phyloP scores from a whole-genome alignment of 2,329 filamentous ascomycete species.

The Aspergillus aculeatinus region DNA sequence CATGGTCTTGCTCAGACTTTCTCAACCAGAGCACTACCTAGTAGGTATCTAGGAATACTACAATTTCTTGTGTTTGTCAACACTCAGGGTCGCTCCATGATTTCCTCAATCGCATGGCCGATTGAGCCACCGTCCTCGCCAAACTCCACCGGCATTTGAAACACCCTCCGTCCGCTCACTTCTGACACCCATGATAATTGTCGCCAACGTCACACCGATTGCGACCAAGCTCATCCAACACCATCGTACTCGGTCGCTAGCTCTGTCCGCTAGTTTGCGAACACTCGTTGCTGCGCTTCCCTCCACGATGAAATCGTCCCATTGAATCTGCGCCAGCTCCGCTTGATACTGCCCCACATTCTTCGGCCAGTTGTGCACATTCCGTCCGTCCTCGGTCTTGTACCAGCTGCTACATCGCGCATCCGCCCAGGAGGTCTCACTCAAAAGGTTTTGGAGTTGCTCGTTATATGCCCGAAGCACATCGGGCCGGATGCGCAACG shows the following conservation, averaged over 20 bases:
- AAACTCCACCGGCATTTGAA: too few relatives aligned
- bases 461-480: conserved; percentile 48
- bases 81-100: too few relatives aligned
- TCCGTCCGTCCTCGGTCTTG: conserved; percentile 53
- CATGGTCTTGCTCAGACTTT: too few relatives aligned
- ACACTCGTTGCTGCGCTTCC: conserved; percentile 28
- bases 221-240: background rate
- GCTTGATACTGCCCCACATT: conserved; percentile 45
- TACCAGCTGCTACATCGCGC: conserved; percentile 58
- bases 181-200: too few relatives aligned
- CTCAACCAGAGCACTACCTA: too few relatives aligned
- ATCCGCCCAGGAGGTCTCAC: conserved; percentile 52
- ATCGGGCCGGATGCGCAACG: conserved; percentile 45
- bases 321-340: conserved; percentile 29
- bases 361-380: conserved; percentile 59
- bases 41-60: too few relatives aligned
- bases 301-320: conserved; percentile 30
- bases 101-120: too few relatives aligned
- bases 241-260: conserved; percentile 29
- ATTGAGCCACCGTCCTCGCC: too few relatives aligned
- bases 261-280: conserved; percentile 23
- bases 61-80: too few relatives aligned
- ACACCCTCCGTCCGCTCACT: too few relatives aligned
- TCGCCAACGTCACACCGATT: too few relatives aligned
- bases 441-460: conserved; percentile 47